These are phyloP conservation scores for Paramecium caudatum DNA, from an alignment of 73 alveolate genomes.

Conservation along the genomic window DNA sequence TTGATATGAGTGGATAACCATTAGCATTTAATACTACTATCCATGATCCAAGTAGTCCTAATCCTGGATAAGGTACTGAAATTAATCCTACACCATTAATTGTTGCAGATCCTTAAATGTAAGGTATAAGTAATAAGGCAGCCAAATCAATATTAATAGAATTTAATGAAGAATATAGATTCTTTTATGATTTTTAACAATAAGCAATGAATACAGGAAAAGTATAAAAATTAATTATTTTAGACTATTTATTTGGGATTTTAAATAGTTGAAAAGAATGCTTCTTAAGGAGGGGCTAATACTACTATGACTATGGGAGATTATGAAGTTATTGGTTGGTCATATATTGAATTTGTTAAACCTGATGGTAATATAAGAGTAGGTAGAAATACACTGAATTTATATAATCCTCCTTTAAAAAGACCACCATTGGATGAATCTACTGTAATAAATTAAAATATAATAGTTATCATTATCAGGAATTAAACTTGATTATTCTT, in stretches of 20 bases:
- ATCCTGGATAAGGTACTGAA: conserved; percentile 22
- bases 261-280: conserved; percentile 55
- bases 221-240: background rate
- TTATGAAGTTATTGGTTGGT: conserved; percentile 64
- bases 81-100: conserved; percentile 33
- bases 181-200: conserved; percentile 23
- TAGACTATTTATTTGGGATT: conserved; percentile 54
- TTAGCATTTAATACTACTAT: conserved; percentile 50
- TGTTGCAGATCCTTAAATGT: conserved; percentile 23
- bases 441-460: background rate
- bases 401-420: conserved; percentile 56
- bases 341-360: background rate
- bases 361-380: conserved; percentile 13
- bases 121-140: conserved; percentile 54
- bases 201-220: conserved; percentile 30
- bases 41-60: conserved; percentile 62
- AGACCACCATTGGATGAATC: conserved; percentile 67
- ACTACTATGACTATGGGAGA: conserved; percentile 41
- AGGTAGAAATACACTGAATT: conserved; percentile 27
- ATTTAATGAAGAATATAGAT: conserved; percentile 49
- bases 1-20: conserved; percentile 35
- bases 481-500: conserved; percentile 43
- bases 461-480: conserved; percentile 29
- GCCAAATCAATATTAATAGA: conserved; percentile 50
- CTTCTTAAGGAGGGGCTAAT: conserved; percentile 39